These are phyloP conservation scores for Selaginella tamariscina DNA, from an alignment of 75 land plant genomes.

Conservation along the genomic window DNA sequence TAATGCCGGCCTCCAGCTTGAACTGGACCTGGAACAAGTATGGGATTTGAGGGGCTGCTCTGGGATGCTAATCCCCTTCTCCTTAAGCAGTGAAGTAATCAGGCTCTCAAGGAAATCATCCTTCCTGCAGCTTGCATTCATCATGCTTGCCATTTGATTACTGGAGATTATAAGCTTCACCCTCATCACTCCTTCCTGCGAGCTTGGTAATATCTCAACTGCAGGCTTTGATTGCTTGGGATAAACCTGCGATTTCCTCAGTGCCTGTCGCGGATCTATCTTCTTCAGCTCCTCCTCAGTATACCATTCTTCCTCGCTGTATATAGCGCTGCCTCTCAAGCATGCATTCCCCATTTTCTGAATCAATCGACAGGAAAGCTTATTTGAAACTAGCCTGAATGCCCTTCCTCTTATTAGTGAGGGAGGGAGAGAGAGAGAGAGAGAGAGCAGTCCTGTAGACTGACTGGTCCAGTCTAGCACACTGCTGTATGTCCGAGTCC, in stretches of 20 bases:
- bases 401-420: no score
- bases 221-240: not conserved
- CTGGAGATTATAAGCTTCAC: not conserved
- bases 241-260: not conserved
- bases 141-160: not conserved
- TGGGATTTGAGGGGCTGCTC: not conserved
- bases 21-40: not conserved
- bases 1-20: not conserved
- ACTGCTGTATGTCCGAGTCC: no score
- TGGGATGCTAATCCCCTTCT: not conserved
- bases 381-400: no score
- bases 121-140: not conserved
- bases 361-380: no score
- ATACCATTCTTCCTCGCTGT: not conserved
- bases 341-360: not conserved
- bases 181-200: not conserved
- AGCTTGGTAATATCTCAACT: not conserved
- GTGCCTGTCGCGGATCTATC: no score
- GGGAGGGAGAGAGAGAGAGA: no score
- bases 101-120: not conserved
- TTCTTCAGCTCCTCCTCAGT: not conserved
- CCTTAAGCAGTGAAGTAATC: not conserved
- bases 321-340: not conserved
- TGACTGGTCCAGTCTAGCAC: no score
- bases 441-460: no score